Evolutionary conservation across 1,284 basidiomycete genomes (phyloP).

Genomic region (Malassezia globosa): DNA sequence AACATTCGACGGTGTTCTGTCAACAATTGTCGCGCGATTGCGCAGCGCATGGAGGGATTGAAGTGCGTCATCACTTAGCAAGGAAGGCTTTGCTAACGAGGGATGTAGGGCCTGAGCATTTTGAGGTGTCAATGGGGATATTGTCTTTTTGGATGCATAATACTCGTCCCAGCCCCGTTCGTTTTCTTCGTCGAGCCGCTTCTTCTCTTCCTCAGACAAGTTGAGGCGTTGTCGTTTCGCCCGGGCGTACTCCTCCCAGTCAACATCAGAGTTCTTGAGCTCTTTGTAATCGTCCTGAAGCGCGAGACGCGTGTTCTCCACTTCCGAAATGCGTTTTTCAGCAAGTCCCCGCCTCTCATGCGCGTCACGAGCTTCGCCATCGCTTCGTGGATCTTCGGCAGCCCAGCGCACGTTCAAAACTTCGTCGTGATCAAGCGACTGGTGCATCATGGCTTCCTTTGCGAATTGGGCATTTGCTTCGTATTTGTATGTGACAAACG

Average conservation of each 20-base stretch:
- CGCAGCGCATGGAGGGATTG: slow-evolving; percentile 23
- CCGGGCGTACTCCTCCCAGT: slow-evolving; percentile 19
- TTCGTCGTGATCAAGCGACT: slow-evolving; percentile 92
- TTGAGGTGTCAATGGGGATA: slow-evolving; percentile 2
- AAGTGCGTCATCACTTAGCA: slow-evolving; percentile 26
- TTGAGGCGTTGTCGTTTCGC: slow-evolving; percentile 25
- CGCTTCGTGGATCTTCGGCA: slow-evolving; percentile 38
- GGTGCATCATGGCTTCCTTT: slow-evolving; percentile 97
- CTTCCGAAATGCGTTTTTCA: slow-evolving; percentile 26
- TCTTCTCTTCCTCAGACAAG: slow-evolving; percentile 28
- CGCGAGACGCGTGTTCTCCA: slow-evolving; percentile 26
- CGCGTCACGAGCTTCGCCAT: slow-evolving; percentile 27
- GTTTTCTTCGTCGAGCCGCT: slow-evolving; percentile 38
- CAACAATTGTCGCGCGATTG: slow-evolving; percentile 4
- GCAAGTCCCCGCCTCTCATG: slow-evolving; percentile 27
- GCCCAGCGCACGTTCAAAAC: slow-evolving; percentile 62
- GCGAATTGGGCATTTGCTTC: slow-evolving; percentile 85
- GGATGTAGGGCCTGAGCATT: slow-evolving; percentile 9
- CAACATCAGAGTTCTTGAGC: slow-evolving; percentile 23
- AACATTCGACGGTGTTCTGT: slow-evolving; percentile 6
- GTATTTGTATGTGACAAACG: slow-evolving; percentile 85
- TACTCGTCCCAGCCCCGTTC: slow-evolving; percentile 34
- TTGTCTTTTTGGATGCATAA: background rate
- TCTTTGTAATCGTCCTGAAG: slow-evolving; percentile 23
- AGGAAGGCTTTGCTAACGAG: slow-evolving; percentile 4